Evolutionary conservation across 805 yeast genomes (phyloP).

Genomic region (Saccharomycopsis malanga): DNA sequence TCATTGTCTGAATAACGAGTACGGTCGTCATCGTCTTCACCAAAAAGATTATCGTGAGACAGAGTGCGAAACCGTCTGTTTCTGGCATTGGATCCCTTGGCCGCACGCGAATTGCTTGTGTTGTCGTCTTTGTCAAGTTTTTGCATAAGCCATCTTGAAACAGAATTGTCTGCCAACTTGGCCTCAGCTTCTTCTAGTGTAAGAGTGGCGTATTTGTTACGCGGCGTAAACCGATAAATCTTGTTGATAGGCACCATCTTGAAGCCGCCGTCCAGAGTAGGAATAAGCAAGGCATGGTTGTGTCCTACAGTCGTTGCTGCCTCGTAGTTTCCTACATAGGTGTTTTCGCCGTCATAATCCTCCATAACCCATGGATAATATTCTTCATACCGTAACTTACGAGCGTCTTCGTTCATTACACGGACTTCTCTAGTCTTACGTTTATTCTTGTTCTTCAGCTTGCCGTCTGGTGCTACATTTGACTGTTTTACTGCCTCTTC

Average conservation of each 20-base stretch:
- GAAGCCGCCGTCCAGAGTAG: constrained; percentile 74
- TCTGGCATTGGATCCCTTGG: constrained; percentile 25
- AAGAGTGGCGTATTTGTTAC: constrained; percentile 88
- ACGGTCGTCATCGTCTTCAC: constrained; percentile 33
- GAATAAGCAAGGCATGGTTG: constrained; percentile 75
- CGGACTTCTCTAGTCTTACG: constrained; percentile 81
- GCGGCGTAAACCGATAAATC: constrained; percentile 85
- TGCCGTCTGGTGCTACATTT: constrained; percentile 28
- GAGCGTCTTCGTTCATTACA: constrained; percentile 73
- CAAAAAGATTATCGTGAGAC: constrained; percentile 30
- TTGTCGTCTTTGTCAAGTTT: constrained; percentile 54
- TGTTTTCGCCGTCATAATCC: constrained; percentile 89
- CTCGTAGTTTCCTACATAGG: constrained; percentile 94
- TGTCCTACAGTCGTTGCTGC: constrained; percentile 51
- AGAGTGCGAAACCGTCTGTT: constrained; percentile 39
- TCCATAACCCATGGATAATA: constrained; percentile 98
- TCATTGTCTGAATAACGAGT: constrained; percentile 74
- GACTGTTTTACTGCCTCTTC: constrained; percentile 20
- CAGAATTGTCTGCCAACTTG: constrained; percentile 74
- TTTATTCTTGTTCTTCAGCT: constrained; percentile 48
- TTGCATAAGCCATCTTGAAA: constrained; percentile 94
- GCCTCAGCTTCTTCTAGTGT: constrained; percentile 96
- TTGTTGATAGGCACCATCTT: constrained; percentile 94
- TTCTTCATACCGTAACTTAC: constrained; percentile 87
- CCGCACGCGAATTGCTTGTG: constrained; percentile 41